A percentile compares a stretch with the other conserved stretches of the same genome.
Conservation (phyloP, 768 basidiomycete species). For the Tubosaeta sp. region DNA sequence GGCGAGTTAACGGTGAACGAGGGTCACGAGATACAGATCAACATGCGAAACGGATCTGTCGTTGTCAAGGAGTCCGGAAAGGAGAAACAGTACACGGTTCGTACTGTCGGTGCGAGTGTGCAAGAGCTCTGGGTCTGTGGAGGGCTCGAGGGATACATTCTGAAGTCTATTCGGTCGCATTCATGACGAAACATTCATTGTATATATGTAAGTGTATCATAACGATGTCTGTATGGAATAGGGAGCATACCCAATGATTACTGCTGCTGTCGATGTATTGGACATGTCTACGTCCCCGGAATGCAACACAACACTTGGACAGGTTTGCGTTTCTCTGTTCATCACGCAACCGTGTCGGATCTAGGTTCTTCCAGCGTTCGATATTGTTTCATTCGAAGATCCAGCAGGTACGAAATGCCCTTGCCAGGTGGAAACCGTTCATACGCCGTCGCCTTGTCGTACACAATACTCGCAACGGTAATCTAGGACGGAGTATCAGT, state of each 20-base stretch:
- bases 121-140: conserved; percentile 98
- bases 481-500: conserved; percentile 26
- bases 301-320: not conserved
- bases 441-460: conserved; percentile 44
- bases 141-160: conserved; percentile 87
- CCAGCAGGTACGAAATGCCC: conserved; percentile 26
- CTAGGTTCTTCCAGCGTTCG: conserved; percentile 5
- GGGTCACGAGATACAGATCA: conserved; percentile 59
- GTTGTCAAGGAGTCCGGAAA: conserved; percentile 42
- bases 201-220: not conserved
- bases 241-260: not conserved
- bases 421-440: conserved; percentile 58
- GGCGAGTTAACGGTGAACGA: conserved; percentile 84
- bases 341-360: too few species aligned
- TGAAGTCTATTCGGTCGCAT: conserved; percentile 58
- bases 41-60: conserved; percentile 69
- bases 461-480: conserved; percentile 59
- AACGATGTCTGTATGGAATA: not conserved
- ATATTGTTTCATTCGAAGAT: conserved; percentile 25
- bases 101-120: conserved; percentile 86
- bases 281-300: not conserved
- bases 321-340: too few species aligned
- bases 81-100: conserved; percentile 58
- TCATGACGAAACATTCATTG: conserved; percentile 5
- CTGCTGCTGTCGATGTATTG: not conserved